Percentiles rank a stretch among this genome's conserved stretches.
Conservation (phyloP, 1,284 basidiomycete species). For the Boletellus dicymbophilus region DNA sequence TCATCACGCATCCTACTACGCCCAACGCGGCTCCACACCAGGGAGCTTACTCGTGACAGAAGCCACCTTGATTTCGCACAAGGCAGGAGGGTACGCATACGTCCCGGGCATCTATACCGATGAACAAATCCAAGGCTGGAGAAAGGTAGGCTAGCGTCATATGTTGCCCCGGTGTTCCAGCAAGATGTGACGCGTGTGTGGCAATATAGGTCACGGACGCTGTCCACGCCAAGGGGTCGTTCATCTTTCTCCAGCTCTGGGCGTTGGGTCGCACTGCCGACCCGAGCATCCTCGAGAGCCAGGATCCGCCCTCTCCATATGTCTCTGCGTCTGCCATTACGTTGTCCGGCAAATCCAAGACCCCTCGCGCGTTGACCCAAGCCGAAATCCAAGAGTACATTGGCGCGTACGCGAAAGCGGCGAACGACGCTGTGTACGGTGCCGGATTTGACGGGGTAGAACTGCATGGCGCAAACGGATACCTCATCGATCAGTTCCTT, state of each 20-base stretch:
- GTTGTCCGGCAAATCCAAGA: slow-evolving; percentile 18
- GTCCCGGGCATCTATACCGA: slow-evolving; percentile 2
- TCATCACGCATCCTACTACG: slow-evolving; percentile 31
- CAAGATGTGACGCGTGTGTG: too few species aligned
- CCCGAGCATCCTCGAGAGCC: slow-evolving; percentile 17
- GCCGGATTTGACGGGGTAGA: slow-evolving; percentile 33
- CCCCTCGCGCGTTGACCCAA: slow-evolving; percentile 35
- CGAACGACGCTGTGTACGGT: slow-evolving; percentile 22
- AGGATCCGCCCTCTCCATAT: slow-evolving; percentile 26
- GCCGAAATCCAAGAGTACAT: slow-evolving; percentile 29
- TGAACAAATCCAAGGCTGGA: too few species aligned
- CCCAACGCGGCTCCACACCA: slow-evolving; percentile 26
- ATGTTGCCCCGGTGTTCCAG: too few species aligned
- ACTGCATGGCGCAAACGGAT: slow-evolving; percentile 13
- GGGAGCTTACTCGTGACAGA: slow-evolving; percentile 37
- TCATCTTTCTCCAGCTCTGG: too few species aligned
- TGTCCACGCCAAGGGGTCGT: too few species aligned
- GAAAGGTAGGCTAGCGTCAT: too few species aligned
- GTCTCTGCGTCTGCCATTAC: slow-evolving; percentile 45
- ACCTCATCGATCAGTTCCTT: slow-evolving; percentile 19
- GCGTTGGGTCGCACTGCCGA: slow-evolving; percentile 40
- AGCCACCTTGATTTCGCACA: slow-evolving; percentile 33
- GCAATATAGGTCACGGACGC: too few species aligned
- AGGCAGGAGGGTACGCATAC: slow-evolving; percentile 23
- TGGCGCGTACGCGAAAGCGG: slow-evolving; percentile 18